Conservation (phyloP, 371 early-diverging fungal genomes). For the Apophysomyces sp. region DNA sequence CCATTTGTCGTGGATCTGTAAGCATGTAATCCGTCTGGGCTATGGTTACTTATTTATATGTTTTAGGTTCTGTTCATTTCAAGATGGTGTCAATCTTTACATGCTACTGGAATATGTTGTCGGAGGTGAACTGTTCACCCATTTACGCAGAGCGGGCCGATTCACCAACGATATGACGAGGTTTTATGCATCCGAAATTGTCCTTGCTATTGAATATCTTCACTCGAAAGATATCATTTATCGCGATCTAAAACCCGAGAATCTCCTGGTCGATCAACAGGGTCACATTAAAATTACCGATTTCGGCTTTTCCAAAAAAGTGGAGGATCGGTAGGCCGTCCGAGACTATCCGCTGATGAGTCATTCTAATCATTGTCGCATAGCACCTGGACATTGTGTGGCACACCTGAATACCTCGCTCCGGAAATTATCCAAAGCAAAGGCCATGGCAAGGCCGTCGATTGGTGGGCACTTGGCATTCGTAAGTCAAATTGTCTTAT, state of each 20-base stretch:
- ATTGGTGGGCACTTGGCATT: constrained; percentile 99
- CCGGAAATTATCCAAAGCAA: constrained; percentile 98
- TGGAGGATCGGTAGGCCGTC: constrained; percentile 29
- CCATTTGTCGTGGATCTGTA: constrained; percentile 92
- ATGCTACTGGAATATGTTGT: constrained; percentile 92
- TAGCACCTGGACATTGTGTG: constrained; percentile 93
- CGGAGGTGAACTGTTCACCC: constrained; percentile 88
- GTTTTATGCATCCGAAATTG: constrained; percentile 64
- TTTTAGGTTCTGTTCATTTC: constrained; percentile 66
- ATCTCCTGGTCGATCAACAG: constrained; percentile 73
- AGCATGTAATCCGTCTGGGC: constrained; percentile 8
- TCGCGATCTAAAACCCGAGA: constrained; percentile 88
- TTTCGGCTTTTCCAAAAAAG: constrained; percentile 90
- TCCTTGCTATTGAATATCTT: constrained; percentile 73
- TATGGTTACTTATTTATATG: neutral
- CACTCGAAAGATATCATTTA: constrained; percentile 83
- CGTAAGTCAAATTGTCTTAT: constrained; percentile 32
- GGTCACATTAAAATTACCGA: constrained; percentile 95
- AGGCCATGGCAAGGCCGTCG: constrained; percentile 96
- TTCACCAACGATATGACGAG: constrained; percentile 82
- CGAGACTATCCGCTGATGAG: neutral
- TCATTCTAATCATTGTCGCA: neutral
- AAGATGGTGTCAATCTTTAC: constrained; percentile 76
- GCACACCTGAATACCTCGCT: constrained; percentile 98
- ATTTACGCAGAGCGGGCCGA: constrained; percentile 76